Base-by-base conservation (phyloP, 768 basidiomycete genomes). In the Psilocybe azurescens region DNA sequence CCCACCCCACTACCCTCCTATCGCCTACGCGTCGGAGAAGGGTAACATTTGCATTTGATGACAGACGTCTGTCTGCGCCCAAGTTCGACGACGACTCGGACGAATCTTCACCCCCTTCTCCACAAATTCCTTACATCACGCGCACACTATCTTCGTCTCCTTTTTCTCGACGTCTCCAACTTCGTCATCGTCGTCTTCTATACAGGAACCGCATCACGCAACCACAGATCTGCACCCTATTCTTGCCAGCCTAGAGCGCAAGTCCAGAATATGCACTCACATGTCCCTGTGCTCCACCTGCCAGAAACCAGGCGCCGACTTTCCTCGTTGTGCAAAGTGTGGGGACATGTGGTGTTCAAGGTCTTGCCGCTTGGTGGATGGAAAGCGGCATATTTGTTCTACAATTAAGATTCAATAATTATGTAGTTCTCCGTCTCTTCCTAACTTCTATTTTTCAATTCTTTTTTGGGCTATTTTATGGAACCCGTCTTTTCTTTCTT, bases 271-370 rank as follows among this genome's bases (percentile, higher is more conserved):
- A 53, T 82, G 84, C 51, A 68, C 67, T 28, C 73, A 72, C 39
- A 67, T 74, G 10, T 65, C 70, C 28, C 66, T 66, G 36, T 89
- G 88, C 59, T 79, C 83, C 9, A 79, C 85, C 1, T 89, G 88
- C 68, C 73, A 72, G 36, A 86, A 82, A 68, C 55, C 68, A 1
- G 88, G 88, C 0, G 71, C 74, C 13, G 84, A 86, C 61, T 89
- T 80, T 69, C 88, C 88, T 13, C 81, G 81, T n/a, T 89, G 88
- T 69, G 78, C 81, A 6, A 83, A 81, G 61, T 89, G 88, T 64
- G 73, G 77, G 24, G 80, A 80, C 32, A 82, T 77, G 74, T 89
- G 88, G 88, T 89, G 88, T 66, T 88, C 87, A 28, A 77, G 88
- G 57, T 73, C 82, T 32, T 89, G 88, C 70, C 79, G 88, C 56